Conservation (phyloP, 116 monocot species). For the Zostera marina region DNA sequence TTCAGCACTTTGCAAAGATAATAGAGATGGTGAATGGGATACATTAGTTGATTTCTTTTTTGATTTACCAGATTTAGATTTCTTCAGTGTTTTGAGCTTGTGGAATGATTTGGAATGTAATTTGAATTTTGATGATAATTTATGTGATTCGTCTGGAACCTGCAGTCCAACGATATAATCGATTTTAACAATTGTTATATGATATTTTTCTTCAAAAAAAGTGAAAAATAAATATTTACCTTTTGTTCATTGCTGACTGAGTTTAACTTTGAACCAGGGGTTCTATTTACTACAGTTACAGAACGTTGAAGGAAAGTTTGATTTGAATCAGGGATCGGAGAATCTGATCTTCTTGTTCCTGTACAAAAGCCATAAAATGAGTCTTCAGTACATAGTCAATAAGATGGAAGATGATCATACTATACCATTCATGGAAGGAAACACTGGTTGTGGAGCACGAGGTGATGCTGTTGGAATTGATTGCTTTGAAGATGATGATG, state of each 20-base stretch:
- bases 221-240: slow-evolving; percentile 23
- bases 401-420: neutral
- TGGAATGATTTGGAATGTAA: neutral
- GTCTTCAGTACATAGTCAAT: neutral
- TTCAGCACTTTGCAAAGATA: slow-evolving; percentile 36
- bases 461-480: neutral
- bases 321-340: slow-evolving; percentile 16
- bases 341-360: slow-evolving; percentile 13
- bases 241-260: slow-evolving; percentile 21
- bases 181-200: too few species aligned
- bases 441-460: neutral
- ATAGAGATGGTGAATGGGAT: slow-evolving; percentile 16
- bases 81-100: too few species aligned
- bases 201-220: too few species aligned
- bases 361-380: too few species aligned
- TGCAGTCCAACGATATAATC: neutral
- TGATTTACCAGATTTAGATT: too few species aligned
- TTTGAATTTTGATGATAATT: neutral
- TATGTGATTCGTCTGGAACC: slow-evolving; percentile 4
- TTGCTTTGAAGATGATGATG: slow-evolving; percentile 35
- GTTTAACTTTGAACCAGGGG: slow-evolving; percentile 11
- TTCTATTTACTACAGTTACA: slow-evolving; percentile 32
- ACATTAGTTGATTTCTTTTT: neutral
- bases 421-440: neutral
- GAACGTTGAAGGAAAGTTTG: slow-evolving; percentile 25